A percentile compares a stretch with the other conserved stretches of the same genome.
Conservation (phyloP, 768 basidiomycete species). For the Floccularia luteovirens region DNA sequence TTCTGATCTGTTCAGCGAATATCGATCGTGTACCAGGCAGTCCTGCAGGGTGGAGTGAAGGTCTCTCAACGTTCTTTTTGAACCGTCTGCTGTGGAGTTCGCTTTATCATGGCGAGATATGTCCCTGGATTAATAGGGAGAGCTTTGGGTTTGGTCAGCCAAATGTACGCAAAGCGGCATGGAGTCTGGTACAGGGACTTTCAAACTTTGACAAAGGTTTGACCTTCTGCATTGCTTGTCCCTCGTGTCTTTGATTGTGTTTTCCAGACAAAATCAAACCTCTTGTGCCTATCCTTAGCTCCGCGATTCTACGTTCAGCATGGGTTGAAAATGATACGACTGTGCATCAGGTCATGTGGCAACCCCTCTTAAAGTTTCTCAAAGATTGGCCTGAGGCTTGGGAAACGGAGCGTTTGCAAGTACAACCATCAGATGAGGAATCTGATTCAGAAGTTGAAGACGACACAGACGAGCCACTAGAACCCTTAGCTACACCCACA, state of each 20-base stretch:
- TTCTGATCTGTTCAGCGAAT: background rate
- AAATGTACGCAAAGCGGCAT: constrained; percentile 63
- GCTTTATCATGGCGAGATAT: constrained; percentile 33
- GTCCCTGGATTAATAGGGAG: constrained; percentile 33
- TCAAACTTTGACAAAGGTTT: constrained; percentile 39
- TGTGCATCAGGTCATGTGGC: constrained; percentile 66
- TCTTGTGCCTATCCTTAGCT: constrained; percentile 40
- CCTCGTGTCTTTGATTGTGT: constrained; percentile 1
- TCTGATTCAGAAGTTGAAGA: constrained; percentile 26
- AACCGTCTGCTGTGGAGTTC: constrained; percentile 57
- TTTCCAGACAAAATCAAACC: constrained; percentile 15
- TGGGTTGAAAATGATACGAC: constrained; percentile 62
- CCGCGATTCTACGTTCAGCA: constrained; percentile 55
- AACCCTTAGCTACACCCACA: background rate
- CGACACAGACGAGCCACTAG: constrained; percentile 17
- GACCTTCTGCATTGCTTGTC: constrained; percentile 1
- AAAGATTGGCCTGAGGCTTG: constrained; percentile 69
- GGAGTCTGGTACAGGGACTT: constrained; percentile 45
- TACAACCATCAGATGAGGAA: constrained; percentile 23
- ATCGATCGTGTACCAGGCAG: constrained; percentile 9
- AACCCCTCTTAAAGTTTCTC: constrained; percentile 63
- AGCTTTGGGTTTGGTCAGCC: constrained; percentile 63
- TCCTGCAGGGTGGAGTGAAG: constrained; percentile 14
- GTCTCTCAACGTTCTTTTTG: constrained; percentile 29
- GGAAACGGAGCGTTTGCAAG: constrained; percentile 32